phyloP scores from a whole-genome alignment of 768 basidiomycete species.

The Naematelia encephala region DNA sequence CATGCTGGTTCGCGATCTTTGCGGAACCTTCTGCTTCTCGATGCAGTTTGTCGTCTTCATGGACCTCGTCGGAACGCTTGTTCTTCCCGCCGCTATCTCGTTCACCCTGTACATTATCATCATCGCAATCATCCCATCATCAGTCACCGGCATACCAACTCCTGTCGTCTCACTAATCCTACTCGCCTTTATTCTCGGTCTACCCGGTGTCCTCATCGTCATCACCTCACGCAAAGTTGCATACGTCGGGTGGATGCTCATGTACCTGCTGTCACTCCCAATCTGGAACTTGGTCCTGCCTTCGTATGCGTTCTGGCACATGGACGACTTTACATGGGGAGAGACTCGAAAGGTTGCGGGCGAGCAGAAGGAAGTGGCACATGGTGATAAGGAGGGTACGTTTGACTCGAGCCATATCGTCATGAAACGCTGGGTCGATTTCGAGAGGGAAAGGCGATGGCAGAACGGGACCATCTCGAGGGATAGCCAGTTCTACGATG shows the following conservation, averaged over 20 bases:
- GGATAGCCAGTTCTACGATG: slow-evolving; percentile 69
- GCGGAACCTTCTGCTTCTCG: slow-evolving; percentile 99
- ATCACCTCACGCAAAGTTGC: slow-evolving; percentile 90
- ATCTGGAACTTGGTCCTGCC: slow-evolving; percentile 97
- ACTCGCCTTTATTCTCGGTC: slow-evolving; percentile 88
- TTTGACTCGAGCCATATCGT: slow-evolving; percentile 96
- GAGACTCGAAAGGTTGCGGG: slow-evolving; percentile 80
- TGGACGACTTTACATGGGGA: slow-evolving; percentile 81
- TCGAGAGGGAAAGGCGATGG: slow-evolving; percentile 92
- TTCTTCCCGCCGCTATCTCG: slow-evolving; percentile 92
- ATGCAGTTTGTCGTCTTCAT: slow-evolving; percentile 99
- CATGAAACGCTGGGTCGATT: slow-evolving; percentile 99
- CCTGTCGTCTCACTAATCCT: slow-evolving; percentile 80
- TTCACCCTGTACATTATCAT: slow-evolving; percentile 95
- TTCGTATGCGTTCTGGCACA: slow-evolving; percentile 97
- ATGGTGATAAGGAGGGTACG: slow-evolving; percentile 93
- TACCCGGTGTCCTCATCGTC: slow-evolving; percentile 92
- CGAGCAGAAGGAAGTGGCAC: slow-evolving; percentile 62
- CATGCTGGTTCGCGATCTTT: slow-evolving; percentile 91
- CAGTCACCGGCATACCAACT: slow-evolving; percentile 57
- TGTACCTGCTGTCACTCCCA: slow-evolving; percentile 87
- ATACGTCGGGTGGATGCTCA: slow-evolving; percentile 95
- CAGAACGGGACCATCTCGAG: slow-evolving; percentile 79
- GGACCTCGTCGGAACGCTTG: slow-evolving; percentile 94
- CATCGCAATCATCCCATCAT: slow-evolving; percentile 73